Base-by-base conservation (phyloP, 2,329 filamentous ascomycete species). In the Drechslerella coelobrocha region DNA sequence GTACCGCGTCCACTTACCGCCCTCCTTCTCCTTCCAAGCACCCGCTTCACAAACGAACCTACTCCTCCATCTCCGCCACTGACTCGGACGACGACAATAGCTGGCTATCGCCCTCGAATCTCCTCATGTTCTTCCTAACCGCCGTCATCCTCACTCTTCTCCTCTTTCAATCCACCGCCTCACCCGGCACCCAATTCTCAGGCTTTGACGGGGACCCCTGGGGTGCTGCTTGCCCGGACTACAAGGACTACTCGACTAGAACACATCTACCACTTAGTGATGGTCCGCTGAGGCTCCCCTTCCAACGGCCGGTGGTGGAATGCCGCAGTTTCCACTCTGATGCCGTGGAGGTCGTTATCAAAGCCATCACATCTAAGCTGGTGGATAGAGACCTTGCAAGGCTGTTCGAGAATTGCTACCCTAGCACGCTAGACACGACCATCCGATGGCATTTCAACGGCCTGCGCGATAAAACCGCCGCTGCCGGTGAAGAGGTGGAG, bases 391-490 rank as follows among this genome's bases (percentile, higher is more conserved):
- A 97, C 75, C 85, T 99, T 10, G 93, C 93, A 2, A 87, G 92
- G 24, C 82, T 99, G 9, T 99, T 99, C 78, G 91, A 96, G 78
- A 99, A 99, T 77, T 88, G 93, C 1, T 97, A 95, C 74, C 93
- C 93, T 2, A 96, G 94, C 72, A 93, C 90, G 0, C 85, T 94
- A 2, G 92, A 96, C 77, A 96, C 92, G 0, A 96, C 92, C 0
- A 86, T 96, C 73, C 87, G 90, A 76, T 96, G 93, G 84, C 92
- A 96, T 77, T 88, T 88, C 2, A 86, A 89, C 72, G 88, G 83
- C 1, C 19, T 2, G 6, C 6, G 12, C 10, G 2, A 23, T 4
- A 45, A 83, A 82, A 19, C 77, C 31, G 72, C 77, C 41, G 19
- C 14, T 21, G 74, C 84, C 17, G 65, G 41, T 19, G 59, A 68